A percentile compares a stretch with the other conserved stretches of the same genome.
These are phyloP conservation scores for Lepiota venenata DNA, from an alignment of 768 basidiomycete species.

Conservation along the genomic window DNA sequence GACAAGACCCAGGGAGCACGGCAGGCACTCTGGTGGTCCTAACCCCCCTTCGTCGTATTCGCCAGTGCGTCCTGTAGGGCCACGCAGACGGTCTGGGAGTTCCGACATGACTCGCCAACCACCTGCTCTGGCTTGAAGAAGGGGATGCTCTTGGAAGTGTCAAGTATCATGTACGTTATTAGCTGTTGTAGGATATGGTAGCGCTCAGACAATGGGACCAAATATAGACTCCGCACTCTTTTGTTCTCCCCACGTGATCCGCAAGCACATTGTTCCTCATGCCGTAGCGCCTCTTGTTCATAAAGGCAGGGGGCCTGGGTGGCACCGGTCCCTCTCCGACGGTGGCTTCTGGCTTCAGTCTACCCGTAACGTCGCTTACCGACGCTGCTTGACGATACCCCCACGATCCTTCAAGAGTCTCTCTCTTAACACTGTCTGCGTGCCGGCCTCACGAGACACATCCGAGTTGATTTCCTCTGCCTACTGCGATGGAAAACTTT, in stretches of 20 bases:
- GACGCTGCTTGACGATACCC: background rate
- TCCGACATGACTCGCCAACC: background rate
- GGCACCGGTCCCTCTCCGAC: background rate
- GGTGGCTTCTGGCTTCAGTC: slow-evolving; percentile 9
- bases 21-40: background rate
- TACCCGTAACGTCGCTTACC: slow-evolving; percentile 4
- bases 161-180: background rate
- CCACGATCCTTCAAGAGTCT: slow-evolving; percentile 2
- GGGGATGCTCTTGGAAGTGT: background rate
- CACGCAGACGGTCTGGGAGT: slow-evolving; percentile 6
- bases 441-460: slow-evolving; percentile 7
- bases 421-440: slow-evolving; percentile 7
- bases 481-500: slow-evolving; percentile 35
- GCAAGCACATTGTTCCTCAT: background rate
- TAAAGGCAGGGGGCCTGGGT: background rate
- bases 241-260: slow-evolving; percentile 9
- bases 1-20: background rate
- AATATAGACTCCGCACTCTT: background rate
- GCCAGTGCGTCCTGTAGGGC: background rate
- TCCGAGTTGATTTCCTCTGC: background rate
- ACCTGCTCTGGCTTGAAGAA: background rate
- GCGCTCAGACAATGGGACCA: background rate
- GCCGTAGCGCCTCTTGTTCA: background rate
- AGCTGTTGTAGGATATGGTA: slow-evolving; percentile 2
- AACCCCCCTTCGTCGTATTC: slow-evolving; percentile 1